Evolutionary conservation across 2,329 filamentous ascomycete species (phyloP).

Genomic region (Paramyrothecium sp.): DNA sequence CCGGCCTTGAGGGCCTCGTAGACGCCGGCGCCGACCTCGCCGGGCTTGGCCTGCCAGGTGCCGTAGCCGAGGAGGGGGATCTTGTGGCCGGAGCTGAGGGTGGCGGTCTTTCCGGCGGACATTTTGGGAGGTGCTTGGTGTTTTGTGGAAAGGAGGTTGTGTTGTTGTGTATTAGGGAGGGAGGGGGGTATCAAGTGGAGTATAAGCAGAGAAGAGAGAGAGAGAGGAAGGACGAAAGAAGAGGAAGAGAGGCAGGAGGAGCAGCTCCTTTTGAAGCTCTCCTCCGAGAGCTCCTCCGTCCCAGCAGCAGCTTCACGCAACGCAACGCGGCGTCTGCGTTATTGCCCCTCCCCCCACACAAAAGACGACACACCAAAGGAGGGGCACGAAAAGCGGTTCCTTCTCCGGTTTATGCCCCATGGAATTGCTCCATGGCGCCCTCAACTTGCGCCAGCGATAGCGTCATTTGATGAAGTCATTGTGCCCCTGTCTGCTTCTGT

Average conservation of each 20-base stretch:
- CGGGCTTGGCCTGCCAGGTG: constrained; percentile 67
- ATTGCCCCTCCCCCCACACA: not conserved
- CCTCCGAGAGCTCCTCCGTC: not conserved
- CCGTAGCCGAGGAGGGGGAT: constrained; percentile 61
- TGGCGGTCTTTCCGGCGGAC: constrained; percentile 56
- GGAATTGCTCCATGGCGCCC: not conserved
- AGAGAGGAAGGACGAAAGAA: not conserved
- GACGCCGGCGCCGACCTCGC: constrained; percentile 63
- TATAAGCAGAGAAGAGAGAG: not conserved
- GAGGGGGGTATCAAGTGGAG: too few species aligned
- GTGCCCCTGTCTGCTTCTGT: not conserved
- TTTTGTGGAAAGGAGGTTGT: not conserved
- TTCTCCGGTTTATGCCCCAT: not conserved
- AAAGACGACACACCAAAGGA: not conserved
- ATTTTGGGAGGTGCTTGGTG: constrained; percentile 32
- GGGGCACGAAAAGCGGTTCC: not conserved
- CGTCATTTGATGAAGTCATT: not conserved
- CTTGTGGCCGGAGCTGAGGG: constrained; percentile 62
- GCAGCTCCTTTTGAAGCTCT: not conserved
- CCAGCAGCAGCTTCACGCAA: too few species aligned
- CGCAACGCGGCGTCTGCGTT: too few species aligned
- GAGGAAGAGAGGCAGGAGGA: not conserved
- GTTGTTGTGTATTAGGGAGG: too few species aligned
- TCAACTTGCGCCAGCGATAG: not conserved
- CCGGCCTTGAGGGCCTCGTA: constrained; percentile 61